phyloP scores from a whole-genome alignment of 805 yeast species.

The Debaryomyces maramus region DNA sequence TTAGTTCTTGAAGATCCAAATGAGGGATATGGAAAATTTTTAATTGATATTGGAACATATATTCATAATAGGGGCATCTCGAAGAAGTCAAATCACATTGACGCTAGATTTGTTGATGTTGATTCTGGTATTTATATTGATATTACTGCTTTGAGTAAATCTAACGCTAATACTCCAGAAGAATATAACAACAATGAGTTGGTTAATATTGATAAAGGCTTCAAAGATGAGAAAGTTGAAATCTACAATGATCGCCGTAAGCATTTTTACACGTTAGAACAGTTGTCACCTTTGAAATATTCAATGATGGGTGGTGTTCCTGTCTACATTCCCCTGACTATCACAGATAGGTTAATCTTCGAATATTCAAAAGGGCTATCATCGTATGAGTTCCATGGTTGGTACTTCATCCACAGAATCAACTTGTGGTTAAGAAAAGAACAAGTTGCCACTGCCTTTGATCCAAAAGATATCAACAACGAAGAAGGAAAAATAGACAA shows the following conservation, averaged over 20 bases:
- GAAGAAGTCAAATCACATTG: slow-evolving; percentile 25
- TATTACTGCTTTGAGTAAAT: slow-evolving; percentile 45
- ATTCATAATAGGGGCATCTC: slow-evolving; percentile 26
- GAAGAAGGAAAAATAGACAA: slow-evolving; percentile 11
- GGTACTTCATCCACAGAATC: slow-evolving; percentile 16
- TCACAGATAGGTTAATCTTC: slow-evolving; percentile 16
- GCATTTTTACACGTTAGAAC: slow-evolving; percentile 50
- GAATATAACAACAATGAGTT: slow-evolving; percentile 13
- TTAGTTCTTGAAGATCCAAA: slow-evolving; percentile 31
- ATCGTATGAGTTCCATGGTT: slow-evolving; percentile 15
- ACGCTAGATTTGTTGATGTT: slow-evolving; percentile 57
- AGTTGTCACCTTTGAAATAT: slow-evolving; percentile 51
- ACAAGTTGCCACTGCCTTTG: slow-evolving; percentile 10
- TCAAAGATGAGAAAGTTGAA: slow-evolving; percentile 22
- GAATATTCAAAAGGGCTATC: slow-evolving; percentile 20
- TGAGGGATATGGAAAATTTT: slow-evolving; percentile 26
- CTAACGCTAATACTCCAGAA: slow-evolving; percentile 16
- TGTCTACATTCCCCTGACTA: slow-evolving; percentile 18
- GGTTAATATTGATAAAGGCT: slow-evolving; percentile 7
- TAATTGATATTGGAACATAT: slow-evolving; percentile 30
- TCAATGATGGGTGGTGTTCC: slow-evolving; percentile 54
- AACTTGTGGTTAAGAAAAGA: slow-evolving; percentile 18
- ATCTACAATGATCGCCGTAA: slow-evolving; percentile 53
- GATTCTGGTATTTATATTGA: slow-evolving; percentile 60
- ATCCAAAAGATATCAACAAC: slow-evolving; percentile 9